Percentiles rank a stretch among this genome's conserved stretches.
phyloP scores from a whole-genome alignment of 176 grass and related monocot genomes.

The Oryza glumipatula region DNA sequence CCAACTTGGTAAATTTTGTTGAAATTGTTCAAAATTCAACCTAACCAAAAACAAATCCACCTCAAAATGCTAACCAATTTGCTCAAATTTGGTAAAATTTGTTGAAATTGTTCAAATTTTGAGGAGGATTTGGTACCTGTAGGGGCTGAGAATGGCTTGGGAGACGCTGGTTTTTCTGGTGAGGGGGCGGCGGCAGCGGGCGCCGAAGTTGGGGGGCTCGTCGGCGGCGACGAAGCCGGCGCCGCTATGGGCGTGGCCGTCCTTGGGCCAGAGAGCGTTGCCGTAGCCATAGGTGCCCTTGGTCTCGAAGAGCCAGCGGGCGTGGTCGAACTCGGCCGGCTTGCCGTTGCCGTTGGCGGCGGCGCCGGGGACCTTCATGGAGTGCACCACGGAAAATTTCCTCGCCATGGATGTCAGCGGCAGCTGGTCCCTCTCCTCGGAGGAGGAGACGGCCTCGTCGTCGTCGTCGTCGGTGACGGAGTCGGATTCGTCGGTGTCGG shows the following conservation, averaged over 20 bases:
- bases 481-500: constrained; percentile 38
- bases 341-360: constrained; percentile 31
- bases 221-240: constrained; percentile 76
- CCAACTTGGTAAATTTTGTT: too few species aligned
- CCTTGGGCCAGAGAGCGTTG: constrained; percentile 92
- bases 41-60: too few species aligned
- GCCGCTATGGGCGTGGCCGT: constrained; percentile 11
- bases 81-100: neutral
- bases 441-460: constrained; percentile 53
- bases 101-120: too few species aligned
- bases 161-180: constrained; percentile 85
- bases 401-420: constrained; percentile 74
- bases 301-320: constrained; percentile 94
- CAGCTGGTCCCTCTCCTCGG: constrained; percentile 55
- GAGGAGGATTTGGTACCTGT: constrained; percentile 59
- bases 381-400: constrained; percentile 71
- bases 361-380: constrained; percentile 60
- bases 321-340: constrained; percentile 84
- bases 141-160: constrained; percentile 82
- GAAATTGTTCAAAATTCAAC: too few species aligned
- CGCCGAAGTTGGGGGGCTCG: constrained; percentile 79
- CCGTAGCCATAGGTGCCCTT: constrained; percentile 98
- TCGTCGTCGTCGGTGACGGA: constrained; percentile 41
- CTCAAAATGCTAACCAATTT: neutral
- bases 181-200: constrained; percentile 60